These are phyloP conservation scores for Piloderma croceum DNA, from an alignment of 768 basidiomycete genomes.

Conservation along the genomic window DNA sequence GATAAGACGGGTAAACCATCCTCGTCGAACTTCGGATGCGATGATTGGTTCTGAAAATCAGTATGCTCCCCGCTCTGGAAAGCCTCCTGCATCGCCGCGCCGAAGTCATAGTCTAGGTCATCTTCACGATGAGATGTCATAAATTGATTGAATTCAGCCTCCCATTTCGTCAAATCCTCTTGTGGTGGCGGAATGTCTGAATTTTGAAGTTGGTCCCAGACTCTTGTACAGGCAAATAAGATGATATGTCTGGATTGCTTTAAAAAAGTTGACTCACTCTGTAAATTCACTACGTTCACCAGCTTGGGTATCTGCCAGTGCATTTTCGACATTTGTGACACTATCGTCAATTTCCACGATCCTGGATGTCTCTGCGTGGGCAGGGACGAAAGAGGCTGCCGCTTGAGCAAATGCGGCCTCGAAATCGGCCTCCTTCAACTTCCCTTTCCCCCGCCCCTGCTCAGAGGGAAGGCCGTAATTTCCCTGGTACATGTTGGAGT, in stretches of 20 bases:
- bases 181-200: constrained; percentile 51
- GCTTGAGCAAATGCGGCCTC: constrained; percentile 79
- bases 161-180: constrained; percentile 75
- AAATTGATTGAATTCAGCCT: constrained; percentile 74
- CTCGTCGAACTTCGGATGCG: constrained; percentile 49
- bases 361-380: constrained; percentile 37
- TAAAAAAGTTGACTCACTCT: too few species aligned
- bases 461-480: constrained; percentile 7
- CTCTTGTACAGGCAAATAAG: too few species aligned
- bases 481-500: constrained; percentile 29
- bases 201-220: constrained; percentile 57
- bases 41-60: constrained; percentile 24
- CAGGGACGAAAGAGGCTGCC: constrained; percentile 43
- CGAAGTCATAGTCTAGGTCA: constrained; percentile 59
- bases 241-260: too few species aligned
- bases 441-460: constrained; percentile 67
- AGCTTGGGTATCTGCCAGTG: constrained; percentile 28
- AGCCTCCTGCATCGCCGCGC: constrained; percentile 52
- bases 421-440: constrained; percentile 71
- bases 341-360: constrained; percentile 51
- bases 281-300: constrained; percentile 26
- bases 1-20: constrained; percentile 73
- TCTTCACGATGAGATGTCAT: constrained; percentile 63
- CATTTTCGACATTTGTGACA: constrained; percentile 34
- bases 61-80: constrained; percentile 50